A percentile compares a stretch with the other conserved stretches of the same genome.
Evolutionary conservation across 371 early-diverging fungal genomes (phyloP).

Genomic region (Rhizopus stolonifer): DNA sequence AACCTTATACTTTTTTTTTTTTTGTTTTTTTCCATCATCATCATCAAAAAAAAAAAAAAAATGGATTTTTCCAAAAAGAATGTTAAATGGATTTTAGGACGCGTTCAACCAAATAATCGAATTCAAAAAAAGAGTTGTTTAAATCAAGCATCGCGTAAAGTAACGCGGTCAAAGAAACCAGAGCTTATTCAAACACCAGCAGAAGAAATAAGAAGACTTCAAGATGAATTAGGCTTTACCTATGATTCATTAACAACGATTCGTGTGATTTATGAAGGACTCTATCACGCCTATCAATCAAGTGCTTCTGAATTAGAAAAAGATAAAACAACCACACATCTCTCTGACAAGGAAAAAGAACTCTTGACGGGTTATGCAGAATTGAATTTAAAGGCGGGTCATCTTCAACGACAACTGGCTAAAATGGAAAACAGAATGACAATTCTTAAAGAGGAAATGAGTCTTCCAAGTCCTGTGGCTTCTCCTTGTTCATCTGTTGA

Average conservation of each 20-base stretch:
- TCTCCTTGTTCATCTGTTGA: conserved; percentile 25
- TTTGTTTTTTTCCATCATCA: conserved; percentile 8
- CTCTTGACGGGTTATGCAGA: conserved; percentile 51
- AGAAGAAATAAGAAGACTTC: conserved; percentile 24
- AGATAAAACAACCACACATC: conserved; percentile 29
- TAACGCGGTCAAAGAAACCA: conserved; percentile 9
- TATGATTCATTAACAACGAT: conserved; percentile 43
- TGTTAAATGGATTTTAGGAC: conserved; percentile 27
- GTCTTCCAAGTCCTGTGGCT: conserved; percentile 1
- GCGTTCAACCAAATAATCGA: conserved; percentile 15
- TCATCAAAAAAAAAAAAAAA: not conserved
- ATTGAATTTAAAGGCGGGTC: conserved; percentile 39
- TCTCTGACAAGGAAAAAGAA: conserved; percentile 47
- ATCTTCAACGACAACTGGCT: conserved; percentile 34
- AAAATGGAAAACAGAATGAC: conserved; percentile 31
- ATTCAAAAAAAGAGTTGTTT: conserved; percentile 20
- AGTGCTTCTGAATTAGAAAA: conserved; percentile 31
- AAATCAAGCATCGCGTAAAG: conserved; percentile 2
- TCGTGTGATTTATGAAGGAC: conserved; percentile 40
- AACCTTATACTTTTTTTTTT: conserved; percentile 9
- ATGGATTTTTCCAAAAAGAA: conserved; percentile 14
- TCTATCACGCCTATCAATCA: conserved; percentile 36
- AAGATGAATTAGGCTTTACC: conserved; percentile 39
- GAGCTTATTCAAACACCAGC: conserved; percentile 2
- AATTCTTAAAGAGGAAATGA: not conserved